Evolutionary conservation across 257 asterid species (phyloP).

Genomic region (Solanum peruvianum): DNA sequence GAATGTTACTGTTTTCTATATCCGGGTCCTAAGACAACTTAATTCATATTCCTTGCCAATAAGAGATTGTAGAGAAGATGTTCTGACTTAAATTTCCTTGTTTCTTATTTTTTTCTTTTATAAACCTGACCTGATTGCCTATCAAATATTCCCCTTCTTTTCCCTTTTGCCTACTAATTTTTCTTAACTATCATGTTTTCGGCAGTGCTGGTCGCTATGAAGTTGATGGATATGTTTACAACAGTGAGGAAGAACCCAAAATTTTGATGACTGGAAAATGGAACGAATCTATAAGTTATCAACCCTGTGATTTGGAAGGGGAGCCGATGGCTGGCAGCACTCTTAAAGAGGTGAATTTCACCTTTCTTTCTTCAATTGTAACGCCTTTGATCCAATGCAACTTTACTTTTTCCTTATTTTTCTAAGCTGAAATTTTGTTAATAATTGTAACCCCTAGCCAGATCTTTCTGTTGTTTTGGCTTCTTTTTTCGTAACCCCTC

Average conservation of each 20-base stretch:
- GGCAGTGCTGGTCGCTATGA: slow-evolving; percentile 94
- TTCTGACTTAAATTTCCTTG: neutral
- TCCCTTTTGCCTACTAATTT: neutral
- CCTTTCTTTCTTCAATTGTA: neutral
- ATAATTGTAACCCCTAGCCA: neutral
- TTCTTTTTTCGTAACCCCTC: neutral
- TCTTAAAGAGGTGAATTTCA: slow-evolving; percentile 66
- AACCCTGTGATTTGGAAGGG: slow-evolving; percentile 92
- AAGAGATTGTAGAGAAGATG: neutral
- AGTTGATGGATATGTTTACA: slow-evolving; percentile 95
- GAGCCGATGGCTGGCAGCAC: slow-evolving; percentile 90
- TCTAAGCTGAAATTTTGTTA: neutral
- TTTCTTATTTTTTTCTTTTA: neutral
- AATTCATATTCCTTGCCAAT: neutral
- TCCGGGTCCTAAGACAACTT: neutral
- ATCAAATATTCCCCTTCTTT: neutral
- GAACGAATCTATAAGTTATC: slow-evolving; percentile 81
- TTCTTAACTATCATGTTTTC: neutral
- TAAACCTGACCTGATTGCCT: neutral
- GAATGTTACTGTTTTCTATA: neutral
- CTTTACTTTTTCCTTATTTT: neutral
- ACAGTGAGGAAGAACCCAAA: slow-evolving; percentile 87
- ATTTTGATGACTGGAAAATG: slow-evolving; percentile 97
- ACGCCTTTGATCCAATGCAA: neutral
- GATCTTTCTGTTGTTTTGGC: neutral